Base-by-base conservation (phyloP, 805 yeast species). In the Candida krabiensis region DNA sequence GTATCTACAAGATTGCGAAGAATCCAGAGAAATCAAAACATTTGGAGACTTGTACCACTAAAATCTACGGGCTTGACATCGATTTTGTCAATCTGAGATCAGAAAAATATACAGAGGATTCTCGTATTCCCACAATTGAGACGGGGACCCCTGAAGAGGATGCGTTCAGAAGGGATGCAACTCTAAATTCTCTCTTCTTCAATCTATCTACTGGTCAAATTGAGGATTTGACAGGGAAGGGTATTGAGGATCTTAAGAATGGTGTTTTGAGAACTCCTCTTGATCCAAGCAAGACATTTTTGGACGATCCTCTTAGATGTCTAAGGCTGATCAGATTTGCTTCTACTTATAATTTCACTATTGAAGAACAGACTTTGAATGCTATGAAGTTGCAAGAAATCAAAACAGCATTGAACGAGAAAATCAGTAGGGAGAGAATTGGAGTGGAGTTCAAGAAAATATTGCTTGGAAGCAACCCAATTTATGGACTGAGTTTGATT, bases 1-100 rank as follows among this genome's bases (percentile, higher is more conserved):
- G 77, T 7, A 72, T 87, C 23, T 96, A 90, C 57, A 86, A 83
- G 40, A 89, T 93, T 45, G 89, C 86, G 44, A 81, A 82, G 58
- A 93, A 95, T 61, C 99, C 99, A 0, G 97, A 86, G 46, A 91
- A 90, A 60, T 85, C 96, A 2, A 95, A 93, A 64, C 99, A 93
- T 66, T 67, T 93, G 50, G 99, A 93, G 53, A 95, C 99, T 1
- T 95, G 97, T 28, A 93, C 97, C 3, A 89, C 96, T 1, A 85
- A 80, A 53, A 62, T 93, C 9, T 86, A 75, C 54, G 95, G 82
- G 1, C 59, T 83, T n/a, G 96, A 88, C 53, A 77, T 93, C 37
- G 99, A 93, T 64, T 88, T 93, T 58, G 99, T 95, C 35, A 91
- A 91, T 60, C 69, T 93, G 47, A 69, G 99, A 47, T 80, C 83